phyloP scores from a whole-genome alignment of 2,329 filamentous ascomycete species.

The Cordyceps pruinosa region DNA sequence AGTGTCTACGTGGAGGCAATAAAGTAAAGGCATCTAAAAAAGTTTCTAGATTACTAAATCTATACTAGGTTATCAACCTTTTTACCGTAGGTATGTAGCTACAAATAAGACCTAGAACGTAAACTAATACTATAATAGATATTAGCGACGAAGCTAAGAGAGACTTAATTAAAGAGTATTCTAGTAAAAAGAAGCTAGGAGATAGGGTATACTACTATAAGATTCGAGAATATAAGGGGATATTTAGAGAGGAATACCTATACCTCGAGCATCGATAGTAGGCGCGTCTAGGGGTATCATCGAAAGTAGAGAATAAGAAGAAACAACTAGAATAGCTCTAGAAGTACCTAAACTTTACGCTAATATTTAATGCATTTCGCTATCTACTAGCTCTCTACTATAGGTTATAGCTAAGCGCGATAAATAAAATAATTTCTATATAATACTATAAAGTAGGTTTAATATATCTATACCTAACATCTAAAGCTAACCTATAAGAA shows the following conservation, averaged over 20 bases:
- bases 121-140: neutral
- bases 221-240: constrained; percentile 19
- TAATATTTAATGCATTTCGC: constrained; percentile 26
- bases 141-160: neutral
- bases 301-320: constrained; percentile 17
- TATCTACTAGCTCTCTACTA: constrained; percentile 25
- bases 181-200: constrained; percentile 13
- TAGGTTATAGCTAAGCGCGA: constrained; percentile 23
- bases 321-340: constrained; percentile 18
- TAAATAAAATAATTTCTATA: constrained; percentile 15
- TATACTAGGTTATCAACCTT: neutral
- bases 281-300: constrained; percentile 20
- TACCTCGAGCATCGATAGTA: constrained; percentile 20
- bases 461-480: constrained; percentile 9
- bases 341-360: constrained; percentile 15
- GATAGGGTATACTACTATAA: constrained; percentile 17
- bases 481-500: constrained; percentile 20
- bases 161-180: constrained; percentile 13
- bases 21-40: constrained; percentile 12
- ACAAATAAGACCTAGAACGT: neutral
- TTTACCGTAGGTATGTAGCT: neutral
- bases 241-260: constrained; percentile 12
- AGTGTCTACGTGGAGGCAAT: constrained; percentile 22
- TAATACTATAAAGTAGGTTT: constrained; percentile 23
- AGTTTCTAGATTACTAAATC: neutral